A percentile compares a stretch with the other conserved stretches of the same genome.
phyloP scores from a whole-genome alignment of 2,329 filamentous ascomycete species.

The Coniochaeta sp. region DNA sequence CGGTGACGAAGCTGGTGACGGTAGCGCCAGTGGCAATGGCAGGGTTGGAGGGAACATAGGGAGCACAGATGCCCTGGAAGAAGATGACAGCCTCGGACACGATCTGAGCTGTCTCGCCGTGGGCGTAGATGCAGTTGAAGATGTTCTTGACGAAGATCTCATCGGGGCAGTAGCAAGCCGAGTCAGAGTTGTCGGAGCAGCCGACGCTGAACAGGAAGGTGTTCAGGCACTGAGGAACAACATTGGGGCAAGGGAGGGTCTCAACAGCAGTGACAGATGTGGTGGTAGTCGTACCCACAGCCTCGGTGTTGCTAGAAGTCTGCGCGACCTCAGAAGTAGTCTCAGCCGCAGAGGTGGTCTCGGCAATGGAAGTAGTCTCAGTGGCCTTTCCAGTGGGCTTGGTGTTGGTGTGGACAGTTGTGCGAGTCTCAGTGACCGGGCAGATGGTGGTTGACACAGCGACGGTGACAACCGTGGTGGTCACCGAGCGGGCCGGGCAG shows the following conservation, averaged over 20 bases:
- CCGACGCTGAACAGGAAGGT: constrained; percentile 71
- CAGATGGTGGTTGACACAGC: constrained; percentile 46
- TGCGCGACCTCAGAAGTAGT: background rate
- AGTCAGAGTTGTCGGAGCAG: constrained; percentile 80
- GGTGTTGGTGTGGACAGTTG: constrained; percentile 16
- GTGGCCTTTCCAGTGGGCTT: constrained; percentile 4
- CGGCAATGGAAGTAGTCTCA: constrained; percentile 6
- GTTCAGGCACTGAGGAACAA: constrained; percentile 85
- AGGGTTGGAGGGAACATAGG: constrained; percentile 69
- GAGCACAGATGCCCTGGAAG: constrained; percentile 86
- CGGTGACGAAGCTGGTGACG: constrained; percentile 52
- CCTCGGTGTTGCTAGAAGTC: background rate
- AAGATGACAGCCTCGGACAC: constrained; percentile 67
- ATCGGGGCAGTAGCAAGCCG: constrained; percentile 80
- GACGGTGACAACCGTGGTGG: constrained; percentile 36
- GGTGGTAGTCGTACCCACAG: constrained; percentile 13
- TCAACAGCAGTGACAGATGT: constrained; percentile 27
- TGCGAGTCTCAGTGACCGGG: constrained; percentile 49
- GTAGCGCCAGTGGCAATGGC: constrained; percentile 70
- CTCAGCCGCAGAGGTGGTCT: constrained; percentile 6
- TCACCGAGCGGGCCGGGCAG: constrained; percentile 33
- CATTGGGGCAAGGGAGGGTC: constrained; percentile 53
- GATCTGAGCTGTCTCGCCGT: constrained; percentile 59
- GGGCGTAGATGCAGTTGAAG: constrained; percentile 72
- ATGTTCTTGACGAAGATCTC: constrained; percentile 68